Conservation (phyloP, 2,329 filamentous ascomycete genomes). For the Fusarium camptoceras region DNA sequence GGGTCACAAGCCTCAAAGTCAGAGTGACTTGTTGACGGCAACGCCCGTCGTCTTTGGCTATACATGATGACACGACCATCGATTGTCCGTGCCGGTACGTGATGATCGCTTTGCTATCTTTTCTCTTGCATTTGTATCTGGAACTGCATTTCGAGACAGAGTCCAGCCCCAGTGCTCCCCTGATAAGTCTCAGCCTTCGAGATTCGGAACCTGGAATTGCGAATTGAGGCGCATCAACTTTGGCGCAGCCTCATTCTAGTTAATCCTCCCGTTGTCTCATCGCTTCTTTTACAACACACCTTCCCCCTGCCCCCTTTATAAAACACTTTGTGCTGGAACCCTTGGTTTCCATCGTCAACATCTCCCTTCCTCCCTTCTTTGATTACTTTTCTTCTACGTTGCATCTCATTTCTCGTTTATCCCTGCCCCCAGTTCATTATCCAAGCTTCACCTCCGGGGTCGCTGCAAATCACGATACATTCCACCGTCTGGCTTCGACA, state of each 20-base stretch:
- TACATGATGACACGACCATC: conserved; percentile 68
- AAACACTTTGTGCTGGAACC: conserved; percentile 25
- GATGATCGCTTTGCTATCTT: conserved; percentile 16
- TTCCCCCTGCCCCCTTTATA: conserved; percentile 28
- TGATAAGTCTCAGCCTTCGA: conserved; percentile 16
- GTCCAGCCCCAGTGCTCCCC: conserved; percentile 11
- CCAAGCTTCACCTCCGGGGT: conserved; percentile 38
- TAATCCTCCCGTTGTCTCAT: conserved; percentile 23
- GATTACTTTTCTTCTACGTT: conserved; percentile 34
- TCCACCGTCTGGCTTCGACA: conserved; percentile 42
- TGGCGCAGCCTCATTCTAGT: conserved; percentile 32
- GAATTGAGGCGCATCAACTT: conserved; percentile 21
- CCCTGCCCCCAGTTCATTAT: conserved; percentile 37
- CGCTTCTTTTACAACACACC: conserved; percentile 21
- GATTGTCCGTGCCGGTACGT: conserved; percentile 72
- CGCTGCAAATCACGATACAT: conserved; percentile 42
- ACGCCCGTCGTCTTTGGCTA: conserved; percentile 27
- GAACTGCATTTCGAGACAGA: conserved; percentile 4
- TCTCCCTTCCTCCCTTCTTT: conserved; percentile 36
- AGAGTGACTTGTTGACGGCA: conserved; percentile 36
- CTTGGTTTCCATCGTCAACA: conserved; percentile 24
- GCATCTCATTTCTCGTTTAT: conserved; percentile 37
- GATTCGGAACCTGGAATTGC: conserved; percentile 5
- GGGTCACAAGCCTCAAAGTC: conserved; percentile 36
- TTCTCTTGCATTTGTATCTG: conserved; percentile 12